Evolutionary conservation across 179 eudicot genomes (phyloP), one percentile per base, ranked within the genome.

Genomic region (Drosera spatulata): DNA sequence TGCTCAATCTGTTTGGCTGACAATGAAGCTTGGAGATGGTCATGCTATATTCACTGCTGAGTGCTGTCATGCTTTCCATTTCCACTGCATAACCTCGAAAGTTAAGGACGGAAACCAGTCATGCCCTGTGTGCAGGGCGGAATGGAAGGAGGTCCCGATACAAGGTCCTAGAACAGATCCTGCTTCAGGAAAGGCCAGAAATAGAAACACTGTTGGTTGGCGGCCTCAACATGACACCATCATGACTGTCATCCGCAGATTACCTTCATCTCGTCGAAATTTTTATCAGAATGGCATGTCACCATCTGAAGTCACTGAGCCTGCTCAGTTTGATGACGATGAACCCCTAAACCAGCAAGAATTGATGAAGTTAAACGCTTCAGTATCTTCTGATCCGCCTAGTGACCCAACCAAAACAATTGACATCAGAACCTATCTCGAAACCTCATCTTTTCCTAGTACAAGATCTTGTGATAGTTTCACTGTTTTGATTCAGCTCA

Each of bases 21-120:
- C 81, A 3, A 69, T 85, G 80, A 85, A 77, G 64, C 69, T 80
- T 38, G 83, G 81, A 61, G 71, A 77, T 4, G 91, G 91, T 59
- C 91, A 85, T 58, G 91, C 91, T 39, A 75, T 85, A 39, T 85
- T 85, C 60, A 85, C 91, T 38, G 87, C 91, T 8, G 87, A 85
- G 58, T 85, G 91, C 79, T 75, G 83, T 0, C 91, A 85, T 63
- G 66, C 91, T 22, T 85, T 82, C 71, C 91, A 85, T 63, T 85
- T 85, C 72, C 85, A 80, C 12, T 85, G 91, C 69, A 78, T 85
- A 53, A 71, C 87, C 3, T 82, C 87, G 6, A 79, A 78, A 43
- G 87, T 82, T 8, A 76, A 80, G 66, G 80, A 80, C 59, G 91
- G 91, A 4, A 85, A 78, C 62, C 83, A 75, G 64, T 59, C 66